A percentile compares a stretch with the other conserved stretches of the same genome.
Conservation (phyloP, 495 filamentous ascomycete species). For the Xylaria sp. region DNA sequence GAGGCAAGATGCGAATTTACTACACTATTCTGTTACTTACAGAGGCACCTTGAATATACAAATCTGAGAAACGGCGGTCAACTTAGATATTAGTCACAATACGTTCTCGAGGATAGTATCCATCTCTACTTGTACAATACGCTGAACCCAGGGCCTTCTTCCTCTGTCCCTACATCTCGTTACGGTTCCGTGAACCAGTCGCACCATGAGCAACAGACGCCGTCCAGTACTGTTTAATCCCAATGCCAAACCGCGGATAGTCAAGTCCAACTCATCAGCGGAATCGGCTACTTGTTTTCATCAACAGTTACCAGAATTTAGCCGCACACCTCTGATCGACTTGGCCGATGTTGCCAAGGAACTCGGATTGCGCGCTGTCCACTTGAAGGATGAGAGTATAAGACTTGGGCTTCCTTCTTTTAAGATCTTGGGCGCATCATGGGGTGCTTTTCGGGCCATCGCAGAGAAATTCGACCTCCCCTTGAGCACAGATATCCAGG, state of each 20-base stretch:
- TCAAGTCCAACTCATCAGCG: neutral
- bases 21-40: neutral
- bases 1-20: neutral
- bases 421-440: conserved; percentile 81
- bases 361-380: conserved; percentile 61
- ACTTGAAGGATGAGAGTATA: conserved; percentile 65
- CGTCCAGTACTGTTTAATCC: conserved; percentile 14
- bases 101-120: neutral
- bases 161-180: neutral
- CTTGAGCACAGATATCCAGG: conserved; percentile 32
- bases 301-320: conserved; percentile 56
- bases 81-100: neutral
- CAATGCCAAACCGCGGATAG: neutral
- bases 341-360: conserved; percentile 61
- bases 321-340: conserved; percentile 55
- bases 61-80: neutral
- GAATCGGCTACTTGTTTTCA: conserved; percentile 50
- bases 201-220: conserved; percentile 7
- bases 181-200: neutral
- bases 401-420: conserved; percentile 72
- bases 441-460: conserved; percentile 67
- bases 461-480: conserved; percentile 48
- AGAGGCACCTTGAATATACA: neutral
- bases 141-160: neutral
- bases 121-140: neutral